Evolutionary conservation across 2,329 filamentous ascomycete genomes (phyloP), one percentile per base, ranked within the genome.

Genomic region (Fusarium hostae): DNA sequence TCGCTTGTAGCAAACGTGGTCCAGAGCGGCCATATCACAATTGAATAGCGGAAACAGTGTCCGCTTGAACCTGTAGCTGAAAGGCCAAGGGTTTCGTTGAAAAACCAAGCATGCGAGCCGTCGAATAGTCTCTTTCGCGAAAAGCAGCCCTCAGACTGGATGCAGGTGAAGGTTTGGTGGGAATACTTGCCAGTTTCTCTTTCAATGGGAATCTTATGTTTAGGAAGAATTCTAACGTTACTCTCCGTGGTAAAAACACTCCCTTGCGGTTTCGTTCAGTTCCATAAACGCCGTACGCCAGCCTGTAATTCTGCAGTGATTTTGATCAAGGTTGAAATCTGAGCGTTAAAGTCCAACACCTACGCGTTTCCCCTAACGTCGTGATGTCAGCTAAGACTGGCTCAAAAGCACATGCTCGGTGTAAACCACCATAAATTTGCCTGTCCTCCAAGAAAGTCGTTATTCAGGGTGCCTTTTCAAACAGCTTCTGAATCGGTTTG

Each of bases 401-500:
- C 35, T 37, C 9, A n/a, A 26, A 45, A 24, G 28, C 12, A 8
- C 8, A 43, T 22, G 22, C 13, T 47, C 16, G 15, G 34, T 22
- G 28, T 16, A 26, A 13, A 8, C 16, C 22, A 24, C 9, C 8
- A 44, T 37, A 32, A 24, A n/a, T n/a, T 45, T 37, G 22, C 22
- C 6, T 37, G 35, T 34, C 8, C 22, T 34, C 22, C 12, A 40
- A 28, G n/a, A 40, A 45, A 24, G 32, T 11, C 9, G 24, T 10
- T 20, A 11, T n/a, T 70, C 40, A 88, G 10, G 83, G 85, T 20
- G 88, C 91, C 80, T 94, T 95, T 77, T 95, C 93, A 73, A 97
- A 94, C 24, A 73, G 63, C 44, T 71, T 73, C 81, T 95, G 91
- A 64, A 97, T 97, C 0, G 94, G 94, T 86, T 95, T 95, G 55